Evolutionary conservation across 2,329 filamentous ascomycete species (phyloP), one percentile per base, ranked within the genome.

Genomic region (Microascus cirrosus): DNA sequence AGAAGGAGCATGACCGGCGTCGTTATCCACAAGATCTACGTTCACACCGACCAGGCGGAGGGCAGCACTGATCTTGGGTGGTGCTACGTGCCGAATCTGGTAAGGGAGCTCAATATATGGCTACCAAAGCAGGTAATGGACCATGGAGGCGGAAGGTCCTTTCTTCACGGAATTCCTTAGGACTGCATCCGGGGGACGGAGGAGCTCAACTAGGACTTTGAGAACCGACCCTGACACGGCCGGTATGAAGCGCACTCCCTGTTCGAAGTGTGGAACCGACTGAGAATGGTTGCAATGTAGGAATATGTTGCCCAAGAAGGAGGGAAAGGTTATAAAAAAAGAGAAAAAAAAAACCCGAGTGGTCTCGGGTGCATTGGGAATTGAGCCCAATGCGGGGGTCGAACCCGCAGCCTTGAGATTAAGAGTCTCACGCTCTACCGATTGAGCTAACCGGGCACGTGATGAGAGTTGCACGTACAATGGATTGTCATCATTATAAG

Each of bases 381-480:
- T 62, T 62, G 61, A 62, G 60, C 62, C 62, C 62, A 61, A 59
- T 61, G 69, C 66, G 69, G 70, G 69, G 69, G 68, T 71, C 68
- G 69, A 71, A 72, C 70, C 69, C 69, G 67, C 69, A 71, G 67
- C 70, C 69, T 71, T 71, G 68, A 71, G 70, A 72, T 71, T 81
- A 80, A 81, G 83, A 85, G 83, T 85, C 82, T 84, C 78, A 85
- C 82, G 82, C 82, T 86, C 83, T 86, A 85, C 80, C 79, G 79
- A 83, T 83, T 83, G 80, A 83, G 80, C 80, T 83, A 84, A 76
- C 78, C 77, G 73, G 77, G 77, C 77, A 36, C 28, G 52, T 20
- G 13, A 18, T 42, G 13, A 12, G 13, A 11, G 36, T 42, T 42
- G 36, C 12, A 42, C 13, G 36, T 12, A 11, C 36, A 15, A 15